Base-by-base conservation (phyloP, 176 grass and related monocot genomes). In the Musa acuminata region DNA sequence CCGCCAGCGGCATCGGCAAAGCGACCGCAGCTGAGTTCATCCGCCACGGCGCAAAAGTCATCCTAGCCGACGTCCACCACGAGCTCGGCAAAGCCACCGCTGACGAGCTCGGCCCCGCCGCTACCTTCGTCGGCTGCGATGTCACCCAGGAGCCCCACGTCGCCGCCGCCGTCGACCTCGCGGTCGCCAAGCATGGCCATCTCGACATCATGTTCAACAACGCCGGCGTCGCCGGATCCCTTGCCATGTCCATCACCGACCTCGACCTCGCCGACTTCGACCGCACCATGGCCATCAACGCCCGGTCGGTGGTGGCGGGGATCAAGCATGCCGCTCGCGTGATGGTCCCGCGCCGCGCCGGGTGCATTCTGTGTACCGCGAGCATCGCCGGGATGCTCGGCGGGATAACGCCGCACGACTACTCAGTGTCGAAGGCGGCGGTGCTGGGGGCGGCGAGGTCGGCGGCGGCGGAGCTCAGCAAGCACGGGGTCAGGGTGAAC, bases 311-410 rank as follows among this genome's bases (percentile, higher is more conserved):
- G 57, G 85, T 93, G 11, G 87, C 85, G 0, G 78, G 71, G 10
- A 82, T 97, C 77, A 93, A 97, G 85, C 83, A 97, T 82, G 94
- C 90, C 9, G 81, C 87, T 21, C 94, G 83, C 19, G 87, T 97
- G 53, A 97, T 93, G 94, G 82, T 85, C 50, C 85, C 94, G 0
- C 82, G 59, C 0, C 66, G 71, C 51, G 3, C 67, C 79, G 90
- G 94, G 0, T 90, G 87, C 85, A 72, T 97, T 22, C 75, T 97
- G 27, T 97, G 86, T 82, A 91, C 90, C 25, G 85, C 83, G 21
- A 89, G 86, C 74, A 73, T 79, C 52, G 51, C 81, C 53, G 90
- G 90, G 12, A 53, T 82, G 49, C 13, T 79, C 1, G 74, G 64
- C n/a, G 82, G 83, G 11, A 1, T 80, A 0, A 54, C 63, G 12